Conservation (phyloP, 1,284 basidiomycete species). For the Microbotryum intermedium region DNA sequence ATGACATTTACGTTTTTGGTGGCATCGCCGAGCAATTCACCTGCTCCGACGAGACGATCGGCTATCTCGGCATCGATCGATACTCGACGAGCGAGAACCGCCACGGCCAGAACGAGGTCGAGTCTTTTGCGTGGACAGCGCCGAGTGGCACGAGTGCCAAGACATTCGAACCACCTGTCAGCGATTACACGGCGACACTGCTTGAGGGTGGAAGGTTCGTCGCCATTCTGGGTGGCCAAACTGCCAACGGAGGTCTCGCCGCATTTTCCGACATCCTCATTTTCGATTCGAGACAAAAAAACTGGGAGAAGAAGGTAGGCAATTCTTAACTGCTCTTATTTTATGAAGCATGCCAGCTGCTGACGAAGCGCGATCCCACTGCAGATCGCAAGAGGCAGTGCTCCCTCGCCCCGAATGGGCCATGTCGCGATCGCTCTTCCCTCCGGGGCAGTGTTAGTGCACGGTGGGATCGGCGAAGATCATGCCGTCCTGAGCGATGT, state of each 20-base stretch:
- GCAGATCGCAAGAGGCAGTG: constrained; percentile 28
- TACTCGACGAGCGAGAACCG: constrained; percentile 9
- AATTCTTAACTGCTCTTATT: background rate
- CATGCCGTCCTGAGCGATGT: constrained; percentile 32
- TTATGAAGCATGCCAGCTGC: background rate
- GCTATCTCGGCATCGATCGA: constrained; percentile 32
- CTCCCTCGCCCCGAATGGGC: constrained; percentile 36
- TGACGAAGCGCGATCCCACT: background rate
- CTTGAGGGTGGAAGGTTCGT: constrained; percentile 18
- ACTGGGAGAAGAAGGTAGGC: constrained; percentile 33
- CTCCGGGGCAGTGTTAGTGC: constrained; percentile 35
- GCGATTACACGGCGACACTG: constrained; percentile 32
- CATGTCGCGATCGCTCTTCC: constrained; percentile 33
- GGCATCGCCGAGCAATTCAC: constrained; percentile 32
- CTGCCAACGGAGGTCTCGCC: constrained; percentile 29
- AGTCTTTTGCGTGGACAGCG: constrained; percentile 11
- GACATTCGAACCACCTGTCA: constrained; percentile 26
- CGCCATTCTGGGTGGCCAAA: constrained; percentile 37
- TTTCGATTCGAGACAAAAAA: constrained; percentile 30
- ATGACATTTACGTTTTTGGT: constrained; percentile 28
- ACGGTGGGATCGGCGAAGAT: constrained; percentile 34
- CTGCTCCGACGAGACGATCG: constrained; percentile 28
- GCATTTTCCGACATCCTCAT: constrained; percentile 30
- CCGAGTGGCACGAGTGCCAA: background rate
- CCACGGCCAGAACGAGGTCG: constrained; percentile 2